Evolutionary conservation across 345 rosid species (phyloP).

Genomic region (Brassica cretica): DNA sequence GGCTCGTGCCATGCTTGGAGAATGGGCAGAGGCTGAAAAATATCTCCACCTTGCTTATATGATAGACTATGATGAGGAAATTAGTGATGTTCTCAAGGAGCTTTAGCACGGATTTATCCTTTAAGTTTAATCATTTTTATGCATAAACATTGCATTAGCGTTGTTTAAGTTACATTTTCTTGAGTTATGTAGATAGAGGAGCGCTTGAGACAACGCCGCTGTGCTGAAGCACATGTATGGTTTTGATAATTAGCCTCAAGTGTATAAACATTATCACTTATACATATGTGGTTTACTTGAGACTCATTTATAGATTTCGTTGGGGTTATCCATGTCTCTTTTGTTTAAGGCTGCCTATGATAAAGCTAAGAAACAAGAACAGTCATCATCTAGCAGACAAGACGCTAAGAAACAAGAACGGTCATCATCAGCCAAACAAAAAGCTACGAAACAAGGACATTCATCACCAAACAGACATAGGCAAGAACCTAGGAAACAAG

Average conservation of each 20-base stretch:
- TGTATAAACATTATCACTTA: background rate
- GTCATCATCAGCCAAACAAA: no score
- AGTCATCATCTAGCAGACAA: constrained; percentile 69
- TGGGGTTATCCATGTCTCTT: background rate
- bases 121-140: no score
- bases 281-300: background rate
- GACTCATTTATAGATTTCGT: background rate
- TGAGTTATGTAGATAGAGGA: constrained; percentile 62
- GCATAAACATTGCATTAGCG: background rate
- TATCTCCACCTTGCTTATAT: constrained; percentile 84
- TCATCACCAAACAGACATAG: no score
- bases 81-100: constrained; percentile 77
- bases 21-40: constrained; percentile 90
- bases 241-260: background rate
- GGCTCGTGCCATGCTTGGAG: constrained; percentile 86
- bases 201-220: constrained; percentile 71
- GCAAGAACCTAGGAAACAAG: no score
- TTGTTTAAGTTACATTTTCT: background rate
- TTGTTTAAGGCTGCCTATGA: constrained; percentile 79
- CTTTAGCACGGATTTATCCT: constrained; percentile 33
- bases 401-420: no score
- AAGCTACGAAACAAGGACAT: no score
- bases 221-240: constrained; percentile 87
- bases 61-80: constrained; percentile 88
- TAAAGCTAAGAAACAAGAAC: constrained; percentile 87